Evolutionary conservation across 768 basidiomycete species (phyloP).

Genomic region (Leccinum variicolor): DNA sequence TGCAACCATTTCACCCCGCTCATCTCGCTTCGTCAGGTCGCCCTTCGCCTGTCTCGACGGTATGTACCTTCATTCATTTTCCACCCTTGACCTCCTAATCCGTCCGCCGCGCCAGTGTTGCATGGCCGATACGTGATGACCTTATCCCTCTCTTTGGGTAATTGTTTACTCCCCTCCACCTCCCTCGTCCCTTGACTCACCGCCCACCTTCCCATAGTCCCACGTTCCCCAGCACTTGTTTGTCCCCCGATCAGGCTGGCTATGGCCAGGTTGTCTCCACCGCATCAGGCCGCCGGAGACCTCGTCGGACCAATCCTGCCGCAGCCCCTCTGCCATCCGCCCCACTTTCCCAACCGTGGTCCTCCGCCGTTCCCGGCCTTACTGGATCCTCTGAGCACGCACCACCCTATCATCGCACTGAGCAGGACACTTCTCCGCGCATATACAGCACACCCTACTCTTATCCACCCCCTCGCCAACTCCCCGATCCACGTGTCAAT

Average conservation of each 20-base stretch:
- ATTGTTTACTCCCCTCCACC: slow-evolving; percentile 11
- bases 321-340: slow-evolving; percentile 30
- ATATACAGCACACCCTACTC: slow-evolving; percentile 27
- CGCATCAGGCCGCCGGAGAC: slow-evolving; percentile 56
- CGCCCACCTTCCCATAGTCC: slow-evolving; percentile 47
- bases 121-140: slow-evolving; percentile 85
- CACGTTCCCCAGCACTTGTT: slow-evolving; percentile 77
- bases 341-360: slow-evolving; percentile 43
- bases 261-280: slow-evolving; percentile 79
- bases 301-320: slow-evolving; percentile 50
- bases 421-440: slow-evolving; percentile 24
- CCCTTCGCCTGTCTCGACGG: slow-evolving; percentile 76
- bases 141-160: slow-evolving; percentile 88
- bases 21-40: slow-evolving; percentile 51
- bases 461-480: slow-evolving; percentile 29
- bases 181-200: slow-evolving; percentile 11
- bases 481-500: slow-evolving; percentile 26
- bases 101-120: slow-evolving; percentile 57
- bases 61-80: slow-evolving; percentile 35
- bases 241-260: slow-evolving; percentile 82
- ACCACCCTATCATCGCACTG: slow-evolving; percentile 21
- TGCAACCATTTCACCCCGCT: slow-evolving; percentile 6
- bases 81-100: slow-evolving; percentile 10
- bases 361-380: slow-evolving; percentile 41
- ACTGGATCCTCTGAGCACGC: slow-evolving; percentile 24